These are phyloP conservation scores for Yarrowia sp. DNA, from an alignment of 805 yeast genomes.

Conservation along the genomic window DNA sequence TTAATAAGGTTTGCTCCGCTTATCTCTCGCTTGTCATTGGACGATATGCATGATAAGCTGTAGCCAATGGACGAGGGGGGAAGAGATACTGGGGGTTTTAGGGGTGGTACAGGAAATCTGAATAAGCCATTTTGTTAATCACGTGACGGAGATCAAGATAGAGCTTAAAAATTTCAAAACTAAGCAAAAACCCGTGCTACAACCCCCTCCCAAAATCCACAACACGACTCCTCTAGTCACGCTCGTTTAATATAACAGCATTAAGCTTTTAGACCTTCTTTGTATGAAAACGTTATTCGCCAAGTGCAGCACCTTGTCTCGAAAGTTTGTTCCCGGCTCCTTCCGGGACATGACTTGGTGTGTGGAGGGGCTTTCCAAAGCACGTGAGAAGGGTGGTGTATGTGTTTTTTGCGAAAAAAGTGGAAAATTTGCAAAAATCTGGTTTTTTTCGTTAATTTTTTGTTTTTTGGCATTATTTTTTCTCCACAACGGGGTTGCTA, in stretches of 20 bases:
- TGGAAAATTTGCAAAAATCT: no score
- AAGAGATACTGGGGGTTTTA: not conserved
- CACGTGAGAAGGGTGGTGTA: not conserved
- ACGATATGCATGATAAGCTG: slow-evolving; percentile 27
- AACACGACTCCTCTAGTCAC: slow-evolving; percentile 6
- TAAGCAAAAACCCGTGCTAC: not conserved
- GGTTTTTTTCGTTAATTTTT: not conserved
- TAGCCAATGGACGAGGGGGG: slow-evolving; percentile 6
- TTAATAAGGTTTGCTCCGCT: not conserved
- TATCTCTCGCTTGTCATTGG: slow-evolving; percentile 22
- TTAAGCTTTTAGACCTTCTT: not conserved
- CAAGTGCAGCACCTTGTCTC: slow-evolving; percentile 4
- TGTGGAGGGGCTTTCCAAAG: not conserved
- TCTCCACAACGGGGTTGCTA: no score
- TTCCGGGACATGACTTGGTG: not conserved
- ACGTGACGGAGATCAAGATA: not conserved
- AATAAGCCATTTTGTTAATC: not conserved
- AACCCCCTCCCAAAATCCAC: no score
- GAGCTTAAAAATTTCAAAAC: no score
- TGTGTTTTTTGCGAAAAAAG: no score
- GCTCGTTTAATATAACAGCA: slow-evolving; percentile 9
- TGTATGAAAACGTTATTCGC: not conserved
- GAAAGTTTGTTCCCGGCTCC: slow-evolving; percentile 16
- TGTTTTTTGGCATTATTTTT: not conserved
- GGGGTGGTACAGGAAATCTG: no score